Conservation (phyloP, 257 asterid species). For the Phtheirospermum japonicum region DNA sequence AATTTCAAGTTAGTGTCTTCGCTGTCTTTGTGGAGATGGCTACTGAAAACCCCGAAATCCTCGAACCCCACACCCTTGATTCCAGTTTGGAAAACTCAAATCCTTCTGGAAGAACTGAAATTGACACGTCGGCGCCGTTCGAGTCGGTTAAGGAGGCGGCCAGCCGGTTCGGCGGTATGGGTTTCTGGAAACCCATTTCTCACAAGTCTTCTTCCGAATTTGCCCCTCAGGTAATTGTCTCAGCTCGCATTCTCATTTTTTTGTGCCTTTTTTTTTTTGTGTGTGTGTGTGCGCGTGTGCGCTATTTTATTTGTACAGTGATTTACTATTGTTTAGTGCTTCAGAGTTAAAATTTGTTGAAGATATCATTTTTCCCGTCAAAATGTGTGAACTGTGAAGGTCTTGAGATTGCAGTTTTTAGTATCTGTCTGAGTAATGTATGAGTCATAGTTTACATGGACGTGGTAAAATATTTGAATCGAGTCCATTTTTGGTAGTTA, state of each 20-base stretch:
- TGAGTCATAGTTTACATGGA: no score
- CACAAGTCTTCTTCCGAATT: constrained; percentile 32
- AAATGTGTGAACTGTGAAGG: no score
- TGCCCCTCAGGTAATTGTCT: constrained; percentile 39
- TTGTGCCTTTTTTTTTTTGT: no score
- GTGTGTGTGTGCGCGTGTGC: no score
- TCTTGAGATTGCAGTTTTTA: no score
- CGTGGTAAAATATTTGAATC: no score
- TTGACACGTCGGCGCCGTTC: constrained; percentile 92
- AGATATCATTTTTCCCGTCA: no score
- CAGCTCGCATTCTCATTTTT: constrained; percentile 19
- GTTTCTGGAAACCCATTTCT: constrained; percentile 80
- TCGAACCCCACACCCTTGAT: constrained; percentile 23
- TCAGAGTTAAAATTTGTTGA: no score
- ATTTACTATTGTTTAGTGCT: no score
- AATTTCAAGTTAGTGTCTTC: not conserved
- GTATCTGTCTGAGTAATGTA: no score
- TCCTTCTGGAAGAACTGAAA: constrained; percentile 48
- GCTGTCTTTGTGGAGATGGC: no score
- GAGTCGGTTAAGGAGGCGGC: constrained; percentile 97
- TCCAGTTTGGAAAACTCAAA: constrained; percentile 21
- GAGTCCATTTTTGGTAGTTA: not conserved
- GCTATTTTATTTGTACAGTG: not conserved
- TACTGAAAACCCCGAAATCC: constrained; percentile 27
- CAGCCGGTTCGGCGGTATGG: constrained; percentile 82